Evolutionary conservation across 164 flowering plant genomes (phyloP).

Genomic region (Vitis rotundifolia): DNA sequence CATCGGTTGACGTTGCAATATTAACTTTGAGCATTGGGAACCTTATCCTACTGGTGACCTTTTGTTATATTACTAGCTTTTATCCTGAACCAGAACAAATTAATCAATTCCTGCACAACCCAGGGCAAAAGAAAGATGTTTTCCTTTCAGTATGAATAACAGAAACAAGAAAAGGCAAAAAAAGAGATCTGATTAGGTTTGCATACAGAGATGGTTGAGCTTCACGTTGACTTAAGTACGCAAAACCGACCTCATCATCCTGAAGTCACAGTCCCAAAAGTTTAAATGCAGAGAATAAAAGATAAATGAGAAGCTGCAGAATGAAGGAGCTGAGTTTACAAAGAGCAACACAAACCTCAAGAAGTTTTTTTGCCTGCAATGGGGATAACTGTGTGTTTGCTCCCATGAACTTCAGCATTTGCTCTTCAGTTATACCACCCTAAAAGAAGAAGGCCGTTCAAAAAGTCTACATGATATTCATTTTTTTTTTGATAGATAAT

Average conservation of each 20-base stretch:
- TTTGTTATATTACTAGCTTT: not conserved
- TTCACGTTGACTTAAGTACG: conserved; percentile 93
- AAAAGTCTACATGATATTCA: not conserved
- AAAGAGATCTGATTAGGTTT: conserved; percentile 9
- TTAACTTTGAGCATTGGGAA: not conserved
- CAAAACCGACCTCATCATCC: conserved; percentile 91
- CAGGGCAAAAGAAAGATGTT: not conserved
- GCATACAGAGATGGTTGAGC: conserved; percentile 92
- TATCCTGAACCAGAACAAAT: not conserved
- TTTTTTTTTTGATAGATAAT: too few species aligned
- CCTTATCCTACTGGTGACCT: not conserved
- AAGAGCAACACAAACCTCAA: conserved; percentile 61
- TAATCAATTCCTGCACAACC: not conserved
- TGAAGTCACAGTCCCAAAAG: conserved; percentile 29
- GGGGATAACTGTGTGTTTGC: conserved; percentile 77
- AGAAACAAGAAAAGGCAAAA: not conserved
- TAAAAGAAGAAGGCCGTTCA: conserved; percentile 27
- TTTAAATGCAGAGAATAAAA: not conserved
- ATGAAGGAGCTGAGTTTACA: not conserved
- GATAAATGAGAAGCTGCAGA: conserved; percentile 4
- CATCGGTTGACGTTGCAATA: not conserved
- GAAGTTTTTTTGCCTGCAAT: conserved; percentile 74
- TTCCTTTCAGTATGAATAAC: not conserved
- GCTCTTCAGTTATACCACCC: conserved; percentile 99
- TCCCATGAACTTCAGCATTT: conserved; percentile 96